Evolutionary conservation across 2,329 filamentous ascomycete genomes (phyloP), one percentile per base, ranked within the genome.

Genomic region (Diplodia corticola): DNA sequence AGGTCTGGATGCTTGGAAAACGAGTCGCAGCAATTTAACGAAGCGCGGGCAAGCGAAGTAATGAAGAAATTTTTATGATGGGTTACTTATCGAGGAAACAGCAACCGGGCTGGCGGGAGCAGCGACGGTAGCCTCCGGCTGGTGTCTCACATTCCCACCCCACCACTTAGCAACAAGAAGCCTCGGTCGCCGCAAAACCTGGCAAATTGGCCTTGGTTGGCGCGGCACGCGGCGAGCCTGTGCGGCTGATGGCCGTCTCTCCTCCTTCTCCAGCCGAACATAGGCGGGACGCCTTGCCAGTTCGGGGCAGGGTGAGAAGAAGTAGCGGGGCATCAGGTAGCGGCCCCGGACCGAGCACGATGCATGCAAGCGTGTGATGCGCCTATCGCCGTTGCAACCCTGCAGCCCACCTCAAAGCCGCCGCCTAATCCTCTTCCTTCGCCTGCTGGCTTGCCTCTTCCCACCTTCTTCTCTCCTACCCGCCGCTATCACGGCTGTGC

Each of bases 281-380:
- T 30, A 40, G 53, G 37, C 54, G 35, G n/a, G 40, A 17, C 22
- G 24, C 55, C 55, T 69, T 13, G 46, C 69, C 9, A 57, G 67
- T 28, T 69, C 69, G 61, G 69, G 70, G 9, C 69, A 70, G 51
- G 69, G 35, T 68, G 2, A 67, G 68, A 69, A 33, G 68, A 60
- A 3, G 64, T 70, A 13, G 48, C 67, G 5, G 66, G 68, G 3
- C 69, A 68, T 6, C 33, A n/a, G n/a, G n/a, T 55, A 12, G 33
- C 71, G n/a, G 67, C 66, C 28, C 60, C 60, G 7, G 46, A 49
- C 46, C 37, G 37, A 44, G 40, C 17, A 30, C 67, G 51, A 20
- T 35, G 53, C 53, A 40, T 55, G 55, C 55, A 17, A 20, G 57
- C 57, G 57, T 61, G 57, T 49, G 57, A 61, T 61, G 20, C 48